A percentile compares a stretch with the other conserved stretches of the same genome.
phyloP scores from a whole-genome alignment of 2,329 filamentous ascomycete species.

The Pseudocercospora eumusae region DNA sequence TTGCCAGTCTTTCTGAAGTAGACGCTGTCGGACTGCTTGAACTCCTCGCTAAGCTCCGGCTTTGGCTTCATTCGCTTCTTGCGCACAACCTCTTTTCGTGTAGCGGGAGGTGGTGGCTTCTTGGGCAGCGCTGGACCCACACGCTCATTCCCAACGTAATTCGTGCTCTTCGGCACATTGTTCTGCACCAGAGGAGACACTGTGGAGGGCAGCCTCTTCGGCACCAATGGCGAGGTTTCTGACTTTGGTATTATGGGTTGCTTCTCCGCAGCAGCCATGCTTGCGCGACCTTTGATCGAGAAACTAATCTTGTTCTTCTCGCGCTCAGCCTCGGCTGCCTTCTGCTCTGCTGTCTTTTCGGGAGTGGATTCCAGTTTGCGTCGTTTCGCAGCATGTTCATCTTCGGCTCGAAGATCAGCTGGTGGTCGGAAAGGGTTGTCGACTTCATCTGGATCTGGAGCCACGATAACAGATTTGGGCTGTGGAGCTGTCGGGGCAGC shows the following conservation, averaged over 20 bases:
- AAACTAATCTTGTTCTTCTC: conserved; percentile 75
- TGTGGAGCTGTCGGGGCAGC: conserved; percentile 38
- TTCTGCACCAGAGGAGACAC: conserved; percentile 35
- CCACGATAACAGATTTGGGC: conserved; percentile 29
- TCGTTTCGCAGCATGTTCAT: conserved; percentile 51
- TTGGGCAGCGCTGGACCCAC: conserved; percentile 28
- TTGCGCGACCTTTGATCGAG: conserved; percentile 74
- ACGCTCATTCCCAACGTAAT: conserved; percentile 39
- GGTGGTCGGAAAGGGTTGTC: conserved; percentile 65
- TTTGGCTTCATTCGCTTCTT: conserved; percentile 70
- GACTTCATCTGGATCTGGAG: conserved; percentile 52
- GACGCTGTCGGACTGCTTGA: conserved; percentile 79
- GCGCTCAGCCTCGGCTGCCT: conserved; percentile 44
- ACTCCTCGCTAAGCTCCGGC: conserved; percentile 69
- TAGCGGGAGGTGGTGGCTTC: conserved; percentile 27
- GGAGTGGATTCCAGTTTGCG: conserved; percentile 27
- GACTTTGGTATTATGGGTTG: conserved; percentile 25
- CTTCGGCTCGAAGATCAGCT: conserved; percentile 66
- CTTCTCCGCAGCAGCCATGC: conserved; percentile 51
- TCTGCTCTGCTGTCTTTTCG: conserved; percentile 36
- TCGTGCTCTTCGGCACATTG: conserved; percentile 37
- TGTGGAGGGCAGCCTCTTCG: conserved; percentile 54
- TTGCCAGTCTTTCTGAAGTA: conserved; percentile 97
- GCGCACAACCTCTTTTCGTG: conserved; percentile 59
- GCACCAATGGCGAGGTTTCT: conserved; percentile 34